Evolutionary conservation across 352 stramenopile genomes (phyloP), one percentile per base, ranked within the genome.

Genomic region (Saprolegnia diclina): DNA sequence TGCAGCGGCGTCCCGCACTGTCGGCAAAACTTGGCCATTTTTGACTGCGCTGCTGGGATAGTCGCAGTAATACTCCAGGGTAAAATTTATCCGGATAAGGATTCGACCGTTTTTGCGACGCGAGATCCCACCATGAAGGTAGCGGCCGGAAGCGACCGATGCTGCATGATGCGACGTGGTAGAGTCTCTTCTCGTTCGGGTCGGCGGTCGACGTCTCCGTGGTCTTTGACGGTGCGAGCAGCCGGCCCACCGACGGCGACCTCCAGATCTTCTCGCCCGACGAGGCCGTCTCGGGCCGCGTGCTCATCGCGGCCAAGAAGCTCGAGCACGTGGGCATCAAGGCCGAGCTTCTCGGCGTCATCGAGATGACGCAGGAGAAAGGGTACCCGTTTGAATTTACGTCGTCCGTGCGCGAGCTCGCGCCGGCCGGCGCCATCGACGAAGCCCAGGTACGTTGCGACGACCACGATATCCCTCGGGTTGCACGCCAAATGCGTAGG

Each of bases 301-400:
- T 97, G 22, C 78, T 77, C 16, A 79, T 97, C 21, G 55, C 73
- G 29, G 73, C 99, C 9, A 98, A 97, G 74, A 96, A 92, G 42
- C 76, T 98, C 22, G 95, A 99, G 72, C 96, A 99, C 79, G 82
- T 92, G 9, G 97, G 97, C 32, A 90, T 99, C 53, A 97, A 96
- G 62, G 79, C 99, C 13, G 92, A 99, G 77, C 85, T 99, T 59
- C 82, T 99, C 53, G 96, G 96, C 18, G 78, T 95, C 29, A 98
- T 98, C 76, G 89, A 97, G 68, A 77, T 94, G 53, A 90, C 81
- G 4, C 73, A 92, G 63, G 91, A 97, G 54, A 84, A 85, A 38
- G 77, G 73, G 52, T 78, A 82, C 9, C 72, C 79, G 35, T 93
- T 97, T 70, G 94, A 99, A 71, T 99, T 99, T 73, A 91, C 91